Percentiles rank a stretch among this genome's conserved stretches.
These are phyloP conservation scores for Pinus tabuliformis DNA, from an alignment of 75 land plant species.

Conservation along the genomic window DNA sequence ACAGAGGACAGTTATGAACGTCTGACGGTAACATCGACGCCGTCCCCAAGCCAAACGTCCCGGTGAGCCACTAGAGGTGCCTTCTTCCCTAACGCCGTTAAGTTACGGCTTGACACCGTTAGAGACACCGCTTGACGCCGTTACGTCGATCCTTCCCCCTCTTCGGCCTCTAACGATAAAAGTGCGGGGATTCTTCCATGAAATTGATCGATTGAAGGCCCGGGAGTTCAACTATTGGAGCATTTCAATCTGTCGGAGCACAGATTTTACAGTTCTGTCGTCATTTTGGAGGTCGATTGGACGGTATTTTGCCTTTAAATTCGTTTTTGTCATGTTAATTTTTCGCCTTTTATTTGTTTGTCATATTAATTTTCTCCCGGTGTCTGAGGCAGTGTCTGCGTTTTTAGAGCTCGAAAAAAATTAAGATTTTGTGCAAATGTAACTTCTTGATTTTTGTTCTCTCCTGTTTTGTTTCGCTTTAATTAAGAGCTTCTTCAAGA, in stretches of 20 bases:
- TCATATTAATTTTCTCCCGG: neutral
- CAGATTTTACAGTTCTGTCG: neutral
- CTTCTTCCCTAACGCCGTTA: neutral
- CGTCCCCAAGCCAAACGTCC: neutral
- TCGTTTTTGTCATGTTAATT: neutral
- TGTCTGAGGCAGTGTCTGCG: too few species aligned
- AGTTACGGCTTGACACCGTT: neutral
- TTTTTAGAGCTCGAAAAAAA: too few species aligned
- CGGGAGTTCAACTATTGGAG: neutral
- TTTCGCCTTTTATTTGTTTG: neutral
- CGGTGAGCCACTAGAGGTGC: neutral
- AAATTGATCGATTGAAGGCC: neutral
- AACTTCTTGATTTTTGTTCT: too few species aligned
- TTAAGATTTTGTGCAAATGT: too few species aligned
- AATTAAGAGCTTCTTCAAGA: too few species aligned
- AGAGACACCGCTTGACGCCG: neutral
- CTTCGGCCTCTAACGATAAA: slow-evolving; percentile 1
- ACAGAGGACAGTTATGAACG: slow-evolving; percentile 6
- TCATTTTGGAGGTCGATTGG: neutral
- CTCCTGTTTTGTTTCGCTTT: too few species aligned
- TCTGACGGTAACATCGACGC: slow-evolving; percentile 5
- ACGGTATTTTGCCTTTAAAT: too few species aligned
- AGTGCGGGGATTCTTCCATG: slow-evolving; percentile 1
- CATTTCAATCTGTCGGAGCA: neutral
- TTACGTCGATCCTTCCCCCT: neutral